Evolutionary conservation across 2,329 filamentous ascomycete genomes (phyloP).

Genomic region (Aspergillus pseudotamarii): DNA sequence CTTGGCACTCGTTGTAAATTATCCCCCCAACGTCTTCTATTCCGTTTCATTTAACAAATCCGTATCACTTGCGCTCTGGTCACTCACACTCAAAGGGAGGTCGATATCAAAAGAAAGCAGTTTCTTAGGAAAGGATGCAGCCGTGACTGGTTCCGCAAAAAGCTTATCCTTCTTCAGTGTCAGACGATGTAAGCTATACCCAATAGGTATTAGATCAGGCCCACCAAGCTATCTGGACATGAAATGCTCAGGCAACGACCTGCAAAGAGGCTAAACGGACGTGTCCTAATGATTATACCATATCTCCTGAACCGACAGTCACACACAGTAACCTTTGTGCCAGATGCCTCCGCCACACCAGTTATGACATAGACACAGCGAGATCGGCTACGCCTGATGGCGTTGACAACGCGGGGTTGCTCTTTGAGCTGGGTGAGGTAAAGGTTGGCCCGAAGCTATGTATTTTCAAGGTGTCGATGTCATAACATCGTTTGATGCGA

Average conservation of each 20-base stretch:
- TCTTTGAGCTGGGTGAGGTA: not conserved
- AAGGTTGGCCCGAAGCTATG: no score
- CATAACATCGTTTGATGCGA: no score
- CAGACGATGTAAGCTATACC: not conserved
- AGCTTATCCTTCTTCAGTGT: not conserved
- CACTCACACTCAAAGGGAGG: no score
- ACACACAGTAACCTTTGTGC: not conserved
- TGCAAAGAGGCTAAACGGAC: not conserved
- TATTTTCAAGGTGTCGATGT: no score
- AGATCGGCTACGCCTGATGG: not conserved
- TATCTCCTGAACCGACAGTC: not conserved
- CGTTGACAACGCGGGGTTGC: not conserved
- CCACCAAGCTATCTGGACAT: no score
- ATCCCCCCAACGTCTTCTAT: no score
- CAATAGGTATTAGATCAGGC: not conserved
- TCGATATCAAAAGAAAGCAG: no score
- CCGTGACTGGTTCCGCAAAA: not conserved
- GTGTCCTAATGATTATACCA: not conserved
- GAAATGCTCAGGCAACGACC: rapidly evolving
- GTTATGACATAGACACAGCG: not conserved
- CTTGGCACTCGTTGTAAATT: no score
- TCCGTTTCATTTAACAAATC: no score
- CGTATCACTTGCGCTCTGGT: no score
- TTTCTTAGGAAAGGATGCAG: not conserved
- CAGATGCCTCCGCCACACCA: not conserved